A percentile compares a stretch with the other conserved stretches of the same genome.
These are phyloP conservation scores for Aristolochia contorta DNA, from an alignment of 164 flowering plant genomes.

Conservation along the genomic window DNA sequence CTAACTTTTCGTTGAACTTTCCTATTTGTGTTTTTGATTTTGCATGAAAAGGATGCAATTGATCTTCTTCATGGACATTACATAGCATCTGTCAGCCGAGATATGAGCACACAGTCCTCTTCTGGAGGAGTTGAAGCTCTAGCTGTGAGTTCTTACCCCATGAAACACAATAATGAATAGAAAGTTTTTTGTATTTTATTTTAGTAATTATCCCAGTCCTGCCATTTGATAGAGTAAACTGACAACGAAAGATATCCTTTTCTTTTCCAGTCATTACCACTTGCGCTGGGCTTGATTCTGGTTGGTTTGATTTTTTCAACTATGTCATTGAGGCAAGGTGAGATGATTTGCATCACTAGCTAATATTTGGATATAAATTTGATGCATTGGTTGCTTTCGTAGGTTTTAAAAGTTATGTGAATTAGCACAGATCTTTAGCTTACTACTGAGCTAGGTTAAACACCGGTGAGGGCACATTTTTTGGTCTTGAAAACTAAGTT, in stretches of 20 bases:
- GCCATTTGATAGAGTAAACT: not conserved
- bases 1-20: not conserved
- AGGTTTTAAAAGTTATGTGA: not conserved
- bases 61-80: slow-evolving; percentile 93
- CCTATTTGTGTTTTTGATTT: not conserved
- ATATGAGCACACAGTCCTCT: slow-evolving; percentile 43
- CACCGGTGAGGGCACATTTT: not conserved
- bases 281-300: slow-evolving; percentile 49
- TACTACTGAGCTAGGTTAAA: not conserved
- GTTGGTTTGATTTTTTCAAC: slow-evolving; percentile 51
- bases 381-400: not conserved
- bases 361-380: not conserved
- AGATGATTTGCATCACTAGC: slow-evolving; percentile 9
- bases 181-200: not conserved
- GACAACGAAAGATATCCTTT: not conserved
- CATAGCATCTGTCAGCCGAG: slow-evolving; percentile 67
- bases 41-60: slow-evolving; percentile 66
- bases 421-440: not conserved
- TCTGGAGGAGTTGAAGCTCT: slow-evolving; percentile 54
- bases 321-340: slow-evolving; percentile 72
- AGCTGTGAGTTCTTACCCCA: slow-evolving; percentile 50
- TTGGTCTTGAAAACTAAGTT: too few species aligned
- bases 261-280: slow-evolving; percentile 57
- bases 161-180: not conserved
- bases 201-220: not conserved